Conservation (phyloP, 208 protist genomes). For the Crithidia acanthocephali region DNA sequence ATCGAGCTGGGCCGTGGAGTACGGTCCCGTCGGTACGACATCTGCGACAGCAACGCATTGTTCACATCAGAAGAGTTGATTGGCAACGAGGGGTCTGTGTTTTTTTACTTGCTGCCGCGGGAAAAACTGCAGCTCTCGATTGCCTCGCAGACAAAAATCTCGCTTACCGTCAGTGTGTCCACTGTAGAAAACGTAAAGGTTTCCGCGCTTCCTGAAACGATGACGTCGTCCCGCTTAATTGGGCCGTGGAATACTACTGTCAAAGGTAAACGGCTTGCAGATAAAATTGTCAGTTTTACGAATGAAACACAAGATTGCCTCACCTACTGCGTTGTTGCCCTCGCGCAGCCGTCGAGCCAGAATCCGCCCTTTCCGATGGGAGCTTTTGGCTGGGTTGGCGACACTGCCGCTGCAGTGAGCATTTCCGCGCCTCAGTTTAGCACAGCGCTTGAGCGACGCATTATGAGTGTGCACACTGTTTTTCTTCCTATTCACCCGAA, state of each 20-base stretch:
- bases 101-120: conserved; percentile 41
- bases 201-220: conserved; percentile 27
- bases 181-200: conserved; percentile 28
- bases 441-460: conserved; percentile 17
- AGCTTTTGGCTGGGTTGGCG: conserved; percentile 29
- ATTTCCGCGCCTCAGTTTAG: conserved; percentile 24
- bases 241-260: conserved; percentile 39
- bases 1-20: neutral
- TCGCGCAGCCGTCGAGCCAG: conserved; percentile 45
- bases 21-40: conserved; percentile 38
- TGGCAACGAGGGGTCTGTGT: conserved; percentile 35
- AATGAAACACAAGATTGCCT: conserved; percentile 31
- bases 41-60: conserved; percentile 53
- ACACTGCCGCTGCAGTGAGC: conserved; percentile 21
- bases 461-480: conserved; percentile 25
- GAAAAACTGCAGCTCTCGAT: conserved; percentile 60
- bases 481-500: conserved; percentile 18
- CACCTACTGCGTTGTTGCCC: conserved; percentile 37
- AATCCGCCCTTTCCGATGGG: conserved; percentile 30
- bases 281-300: conserved; percentile 37
- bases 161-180: conserved; percentile 30
- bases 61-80: conserved; percentile 37
- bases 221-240: conserved; percentile 26
- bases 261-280: conserved; percentile 31
- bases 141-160: conserved; percentile 36